These are phyloP conservation scores for Calocybe gangraenosa DNA, from an alignment of 768 basidiomycete genomes.

Conservation along the genomic window DNA sequence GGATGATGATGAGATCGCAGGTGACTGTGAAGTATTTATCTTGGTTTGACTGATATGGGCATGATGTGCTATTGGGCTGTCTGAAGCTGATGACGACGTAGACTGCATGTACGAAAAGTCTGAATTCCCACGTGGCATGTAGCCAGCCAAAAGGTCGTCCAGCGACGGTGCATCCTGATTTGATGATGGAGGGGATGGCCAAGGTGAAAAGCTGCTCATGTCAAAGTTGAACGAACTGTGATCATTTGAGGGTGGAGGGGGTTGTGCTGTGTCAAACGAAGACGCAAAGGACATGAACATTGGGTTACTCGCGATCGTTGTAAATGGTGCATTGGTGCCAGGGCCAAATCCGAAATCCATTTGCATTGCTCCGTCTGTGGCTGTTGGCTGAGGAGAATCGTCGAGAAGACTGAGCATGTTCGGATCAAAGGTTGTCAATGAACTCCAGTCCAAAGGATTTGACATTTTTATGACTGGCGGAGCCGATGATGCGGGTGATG, in stretches of 20 bases:
- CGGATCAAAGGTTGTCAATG: conserved; percentile 69
- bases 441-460: conserved; percentile 59
- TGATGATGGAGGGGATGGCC: conserved; percentile 32
- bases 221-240: conserved; percentile 42
- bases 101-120: conserved; percentile 26
- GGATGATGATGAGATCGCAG: conserved; percentile 40
- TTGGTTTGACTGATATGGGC: conserved; percentile 19
- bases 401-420: conserved; percentile 61
- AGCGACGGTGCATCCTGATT: conserved; percentile 28
- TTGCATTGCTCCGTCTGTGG: conserved; percentile 54
- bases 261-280: conserved; percentile 41
- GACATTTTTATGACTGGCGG: conserved; percentile 29
- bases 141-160: conserved; percentile 44
- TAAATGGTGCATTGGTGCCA: conserved; percentile 54
- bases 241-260: conserved; percentile 16
- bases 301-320: conserved; percentile 80
- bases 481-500: conserved; percentile 20
- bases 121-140: conserved; percentile 29
- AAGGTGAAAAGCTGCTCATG: conserved; percentile 40
- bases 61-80: conserved; percentile 57
- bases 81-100: conserved; percentile 31
- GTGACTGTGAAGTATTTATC: conserved; percentile 16
- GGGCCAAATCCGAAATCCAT: conserved; percentile 59
- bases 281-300: conserved; percentile 81
- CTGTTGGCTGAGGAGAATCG: conserved; percentile 50